These are phyloP conservation scores for Malus fusca DNA, from an alignment of 306 rosid species.

Conservation along the genomic window DNA sequence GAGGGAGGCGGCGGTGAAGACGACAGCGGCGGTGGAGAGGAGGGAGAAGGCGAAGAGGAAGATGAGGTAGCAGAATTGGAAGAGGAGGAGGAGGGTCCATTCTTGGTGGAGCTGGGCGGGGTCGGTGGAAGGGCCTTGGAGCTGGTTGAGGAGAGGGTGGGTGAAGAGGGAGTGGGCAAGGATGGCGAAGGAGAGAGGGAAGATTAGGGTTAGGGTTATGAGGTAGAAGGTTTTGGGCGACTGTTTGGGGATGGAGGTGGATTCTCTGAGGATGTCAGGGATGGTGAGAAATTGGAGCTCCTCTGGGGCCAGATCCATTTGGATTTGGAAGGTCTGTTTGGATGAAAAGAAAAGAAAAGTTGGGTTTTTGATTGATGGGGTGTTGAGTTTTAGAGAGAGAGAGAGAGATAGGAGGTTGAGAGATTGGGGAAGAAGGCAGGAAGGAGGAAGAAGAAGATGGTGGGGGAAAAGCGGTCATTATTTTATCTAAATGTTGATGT, in stretches of 20 bases:
- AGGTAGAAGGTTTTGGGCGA: conserved; percentile 85
- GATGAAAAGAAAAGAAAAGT: not conserved
- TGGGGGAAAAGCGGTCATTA: not conserved
- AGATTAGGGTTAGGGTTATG: conserved; percentile 62
- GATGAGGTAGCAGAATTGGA: conserved; percentile 76
- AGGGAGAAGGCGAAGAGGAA: conserved; percentile 93
- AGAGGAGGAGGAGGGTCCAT: conserved; percentile 65
- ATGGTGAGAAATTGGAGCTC: conserved; percentile 70
- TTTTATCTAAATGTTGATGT: not conserved
- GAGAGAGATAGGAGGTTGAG: not conserved
- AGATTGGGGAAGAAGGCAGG: not conserved
- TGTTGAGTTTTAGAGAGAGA: not conserved
- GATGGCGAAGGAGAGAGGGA: conserved; percentile 89
- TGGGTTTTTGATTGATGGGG: not conserved
- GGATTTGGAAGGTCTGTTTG: not conserved
- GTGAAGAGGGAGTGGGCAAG: conserved; percentile 92
- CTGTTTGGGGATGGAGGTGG: conserved; percentile 66
- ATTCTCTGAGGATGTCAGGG: conserved; percentile 54
- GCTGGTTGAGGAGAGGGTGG: conserved; percentile 58
- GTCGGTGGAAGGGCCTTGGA: conserved; percentile 51
- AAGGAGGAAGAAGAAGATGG: not conserved
- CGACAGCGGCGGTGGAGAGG: conserved; percentile 90
- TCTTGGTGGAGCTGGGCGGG: conserved; percentile 53
- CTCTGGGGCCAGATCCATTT: conserved; percentile 83
- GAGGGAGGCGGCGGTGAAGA: conserved; percentile 91